Evolutionary conservation across 2,329 filamentous ascomycete species (phyloP).

Genomic region (Monosporascus sp.): DNA sequence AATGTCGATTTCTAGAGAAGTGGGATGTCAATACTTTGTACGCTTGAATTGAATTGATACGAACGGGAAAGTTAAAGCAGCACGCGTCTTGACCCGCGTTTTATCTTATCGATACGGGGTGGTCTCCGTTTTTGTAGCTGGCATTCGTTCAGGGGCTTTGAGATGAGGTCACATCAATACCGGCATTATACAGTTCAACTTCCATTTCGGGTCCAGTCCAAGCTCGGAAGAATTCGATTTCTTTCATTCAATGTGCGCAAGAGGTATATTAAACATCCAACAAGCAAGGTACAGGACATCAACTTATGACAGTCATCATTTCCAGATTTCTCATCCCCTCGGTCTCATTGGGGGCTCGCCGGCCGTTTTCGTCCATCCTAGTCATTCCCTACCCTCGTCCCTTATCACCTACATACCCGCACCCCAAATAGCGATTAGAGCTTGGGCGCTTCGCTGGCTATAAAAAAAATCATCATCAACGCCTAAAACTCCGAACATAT

Average conservation of each 20-base stretch:
- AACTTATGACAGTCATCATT: neutral
- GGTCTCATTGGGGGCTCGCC: neutral
- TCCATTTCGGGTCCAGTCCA: too few relatives aligned
- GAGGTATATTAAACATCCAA: neutral
- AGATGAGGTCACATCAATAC: too few relatives aligned
- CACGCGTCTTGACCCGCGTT: neutral
- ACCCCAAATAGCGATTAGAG: too few relatives aligned
- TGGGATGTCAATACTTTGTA: neutral
- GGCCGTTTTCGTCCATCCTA: neutral
- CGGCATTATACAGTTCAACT: too few relatives aligned
- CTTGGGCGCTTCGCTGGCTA: too few relatives aligned
- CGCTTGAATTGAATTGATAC: neutral
- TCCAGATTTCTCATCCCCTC: too few relatives aligned
- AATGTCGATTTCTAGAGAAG: neutral
- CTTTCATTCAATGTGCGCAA: too few relatives aligned
- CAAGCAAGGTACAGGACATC: neutral
- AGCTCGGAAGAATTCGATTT: too few relatives aligned
- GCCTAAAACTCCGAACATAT: constrained; percentile 1
- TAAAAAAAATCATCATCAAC: neutral
- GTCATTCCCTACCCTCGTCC: neutral
- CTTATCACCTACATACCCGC: too few relatives aligned
- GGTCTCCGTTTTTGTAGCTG: neutral
- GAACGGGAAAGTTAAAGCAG: neutral
- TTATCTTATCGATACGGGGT: neutral
- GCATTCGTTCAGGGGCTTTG: neutral